Evolutionary conservation across 257 asterid genomes (phyloP), one percentile per base, ranked within the genome.

Genomic region (Vinca minor): DNA sequence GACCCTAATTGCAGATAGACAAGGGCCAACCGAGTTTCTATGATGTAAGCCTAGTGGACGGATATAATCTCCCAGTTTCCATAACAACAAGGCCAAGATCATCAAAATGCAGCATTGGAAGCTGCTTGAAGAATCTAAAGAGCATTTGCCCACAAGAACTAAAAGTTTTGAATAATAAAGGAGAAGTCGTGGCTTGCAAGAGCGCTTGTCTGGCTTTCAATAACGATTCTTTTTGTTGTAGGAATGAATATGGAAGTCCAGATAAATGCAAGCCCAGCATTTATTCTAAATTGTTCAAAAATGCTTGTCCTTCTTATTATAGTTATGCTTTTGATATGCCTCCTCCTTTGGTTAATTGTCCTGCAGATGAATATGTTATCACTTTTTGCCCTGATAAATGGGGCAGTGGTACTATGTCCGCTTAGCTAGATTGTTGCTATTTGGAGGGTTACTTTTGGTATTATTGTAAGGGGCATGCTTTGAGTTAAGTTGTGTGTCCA

Each of bases 121-220:
- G 97, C 0, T 91, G 97, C 75, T 1, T 10, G 28, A 75, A 69
- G 54, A 73, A 85, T 64, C 0, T 81, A 67, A 85, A 82, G 55
- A 67, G 46, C 2, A 41, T 12, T 20, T 91, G 97, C 38, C 97
- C 96, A 0, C 12, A 5, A 10, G 96, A 84, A 68, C 82, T 87
- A 1, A 71, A 65, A 63, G 88, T 85, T 3, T 12, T 52, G 69
- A 83, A 82, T 47, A 18, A 20, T 5, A 13, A 8, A 14, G 88
- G 88, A 14, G 82, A 80, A 38, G 78, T 91, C 6, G 92, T 84
- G 77, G 98, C 96, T 21, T 91, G 98, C 62, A 81, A 77, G 64
- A 91, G 96, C 39, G 98, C 85, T 46, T 91, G 98, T 20, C 72
- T 88, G 81, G 96, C 94, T 5, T 91, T 77, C 69, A 67, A 85